These are phyloP conservation scores for Pseudogymnoascus sp. DNA, from an alignment of 2,329 filamentous ascomycete genomes.

Conservation along the genomic window DNA sequence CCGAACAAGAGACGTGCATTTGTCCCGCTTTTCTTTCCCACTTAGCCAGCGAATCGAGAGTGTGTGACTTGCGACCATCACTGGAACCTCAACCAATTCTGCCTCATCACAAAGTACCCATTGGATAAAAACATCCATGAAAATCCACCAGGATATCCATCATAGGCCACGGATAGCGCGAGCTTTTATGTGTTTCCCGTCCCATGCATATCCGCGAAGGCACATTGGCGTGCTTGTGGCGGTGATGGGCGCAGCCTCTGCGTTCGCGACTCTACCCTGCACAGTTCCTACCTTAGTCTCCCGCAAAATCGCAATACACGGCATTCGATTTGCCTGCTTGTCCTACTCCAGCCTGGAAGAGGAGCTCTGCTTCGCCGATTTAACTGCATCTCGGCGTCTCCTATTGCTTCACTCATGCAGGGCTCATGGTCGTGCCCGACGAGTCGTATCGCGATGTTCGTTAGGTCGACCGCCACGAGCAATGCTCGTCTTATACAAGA, in stretches of 20 bases:
- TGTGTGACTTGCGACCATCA: slow-evolving; percentile 8
- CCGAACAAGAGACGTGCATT: neutral
- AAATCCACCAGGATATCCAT: neutral
- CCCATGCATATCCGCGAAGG: neutral
- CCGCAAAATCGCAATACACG: neutral
- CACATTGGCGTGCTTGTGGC: neutral
- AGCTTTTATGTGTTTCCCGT: neutral
- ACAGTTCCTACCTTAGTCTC: slow-evolving; percentile 10
- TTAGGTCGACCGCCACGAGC: neutral
- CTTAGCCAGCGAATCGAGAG: slow-evolving; percentile 10
- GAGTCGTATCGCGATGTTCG: slow-evolving; percentile 10
- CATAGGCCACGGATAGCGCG: slow-evolving; percentile 6
- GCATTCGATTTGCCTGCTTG: slow-evolving; percentile 7
- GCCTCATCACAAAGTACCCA: slow-evolving; percentile 4
- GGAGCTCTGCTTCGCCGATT: slow-evolving; percentile 6
- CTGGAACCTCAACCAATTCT: neutral
- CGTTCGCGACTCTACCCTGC: neutral
- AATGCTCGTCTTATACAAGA: slow-evolving; percentile 7
- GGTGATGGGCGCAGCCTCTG: slow-evolving; percentile 3
- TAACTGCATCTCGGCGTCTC: slow-evolving; percentile 9
- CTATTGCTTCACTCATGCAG: slow-evolving; percentile 3
- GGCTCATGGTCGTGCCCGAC: slow-evolving; percentile 1
- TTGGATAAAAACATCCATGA: neutral
- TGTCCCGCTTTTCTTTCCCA: neutral
- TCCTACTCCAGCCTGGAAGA: neutral